Evolutionary conservation across 176 grass and related monocot species (phyloP).

Genomic region (Zoysia pacifica): DNA sequence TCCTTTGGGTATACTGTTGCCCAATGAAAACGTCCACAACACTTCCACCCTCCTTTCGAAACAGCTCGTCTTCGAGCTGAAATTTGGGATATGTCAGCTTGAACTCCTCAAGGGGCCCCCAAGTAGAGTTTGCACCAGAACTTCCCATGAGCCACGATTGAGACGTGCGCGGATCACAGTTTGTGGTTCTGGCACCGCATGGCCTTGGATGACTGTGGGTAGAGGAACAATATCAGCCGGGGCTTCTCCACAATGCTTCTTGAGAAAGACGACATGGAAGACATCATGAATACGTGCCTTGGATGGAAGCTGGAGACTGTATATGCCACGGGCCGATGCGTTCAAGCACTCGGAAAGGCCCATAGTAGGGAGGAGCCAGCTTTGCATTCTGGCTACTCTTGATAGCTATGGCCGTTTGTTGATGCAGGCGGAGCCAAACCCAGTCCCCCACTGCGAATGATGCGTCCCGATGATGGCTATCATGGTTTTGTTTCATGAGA

Average conservation of each 20-base stretch:
- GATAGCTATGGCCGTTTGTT: not conserved
- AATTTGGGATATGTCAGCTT: not conserved
- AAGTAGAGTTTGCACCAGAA: not conserved
- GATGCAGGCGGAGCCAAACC: not conserved
- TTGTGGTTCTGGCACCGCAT: too few species aligned
- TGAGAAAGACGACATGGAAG: not conserved
- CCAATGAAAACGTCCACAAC: not conserved
- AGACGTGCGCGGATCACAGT: too few species aligned
- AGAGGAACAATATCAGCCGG: not conserved
- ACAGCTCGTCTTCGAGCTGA: not conserved
- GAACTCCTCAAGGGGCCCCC: not conserved
- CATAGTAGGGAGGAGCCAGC: not conserved
- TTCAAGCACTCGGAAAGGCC: not conserved
- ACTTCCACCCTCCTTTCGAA: not conserved
- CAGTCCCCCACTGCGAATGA: not conserved
- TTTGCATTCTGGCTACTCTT: not conserved
- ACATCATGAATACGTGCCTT: not conserved
- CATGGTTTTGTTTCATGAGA: not conserved
- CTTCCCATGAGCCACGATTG: not conserved
- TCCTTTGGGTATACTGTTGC: too few species aligned
- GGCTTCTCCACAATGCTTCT: not conserved
- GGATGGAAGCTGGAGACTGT: not conserved
- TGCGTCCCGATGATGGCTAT: not conserved
- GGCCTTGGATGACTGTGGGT: rapidly evolving
- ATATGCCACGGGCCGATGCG: not conserved